Base-by-base conservation (phyloP, 2,329 filamentous ascomycete species). In the Lachnellula willkommii region DNA sequence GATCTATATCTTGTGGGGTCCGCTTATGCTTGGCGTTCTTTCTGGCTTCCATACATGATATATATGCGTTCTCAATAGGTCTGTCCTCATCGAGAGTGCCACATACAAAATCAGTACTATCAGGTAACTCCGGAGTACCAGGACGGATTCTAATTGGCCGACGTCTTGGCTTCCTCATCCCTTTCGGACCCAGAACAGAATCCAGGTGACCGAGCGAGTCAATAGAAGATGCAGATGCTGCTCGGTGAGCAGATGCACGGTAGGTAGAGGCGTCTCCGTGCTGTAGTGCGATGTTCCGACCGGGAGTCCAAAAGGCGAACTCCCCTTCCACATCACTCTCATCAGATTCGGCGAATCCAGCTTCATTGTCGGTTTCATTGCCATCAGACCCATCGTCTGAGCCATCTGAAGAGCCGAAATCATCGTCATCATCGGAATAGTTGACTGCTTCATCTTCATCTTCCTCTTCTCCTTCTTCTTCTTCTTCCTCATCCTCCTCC, bases 41-140 rank as follows among this genome's bases (percentile, higher is more conserved):
- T 63, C 89, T 86, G 54, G 89, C 85, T 66, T 92, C 88, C 56
- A 95, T 80, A 65, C 88, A 90, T 2, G 89, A 89, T 54, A 95
- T 81, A 71, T 96, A 99, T 0, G 90, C 93, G 63, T 92, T 90
- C 70, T 99, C 94, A n/a, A 97, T 75, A 2, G 91, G 90, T 46
- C 90, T 85, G 68, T 99, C 94, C 72, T 99, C 94, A 63, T 99
- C 94, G 20, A 99, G 79, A 1, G 94, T 99, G 56, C 94, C 94
- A 68, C 94, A 97, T n/a, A 99, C 94, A 63, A 99, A 99, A 71
- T 99, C 94, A 14, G 94, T 97, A 72, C 92, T 96, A 71, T 99
- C 94, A 1, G 94, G 94, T 11, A 99, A 78, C 68, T 96, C 90
- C 2, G 90, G 89, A 1, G 88, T 89, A 24, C 80, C 79, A 40